Conservation (phyloP, 2,329 filamentous ascomycete species). For the Thielaviopsis populi region DNA sequence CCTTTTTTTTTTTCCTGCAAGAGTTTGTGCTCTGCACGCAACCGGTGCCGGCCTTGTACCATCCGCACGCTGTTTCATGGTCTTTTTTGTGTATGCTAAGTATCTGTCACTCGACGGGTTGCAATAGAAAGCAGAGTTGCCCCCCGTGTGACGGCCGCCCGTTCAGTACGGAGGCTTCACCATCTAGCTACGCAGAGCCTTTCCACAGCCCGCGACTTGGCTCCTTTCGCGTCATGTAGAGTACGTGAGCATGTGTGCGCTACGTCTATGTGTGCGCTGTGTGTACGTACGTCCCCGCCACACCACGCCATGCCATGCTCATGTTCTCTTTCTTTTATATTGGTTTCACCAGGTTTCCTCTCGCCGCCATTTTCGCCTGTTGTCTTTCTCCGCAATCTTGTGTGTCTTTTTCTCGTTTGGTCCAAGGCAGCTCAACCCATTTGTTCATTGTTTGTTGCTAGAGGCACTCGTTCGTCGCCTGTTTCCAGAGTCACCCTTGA, state of each 20-base stretch:
- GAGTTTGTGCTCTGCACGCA: background rate
- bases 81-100: background rate
- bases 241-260: background rate
- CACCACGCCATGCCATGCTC: background rate
- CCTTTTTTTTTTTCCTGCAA: background rate
- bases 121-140: background rate
- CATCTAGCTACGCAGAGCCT: background rate
- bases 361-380: constrained; percentile 1
- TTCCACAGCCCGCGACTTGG: background rate
- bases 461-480: background rate
- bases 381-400: background rate
- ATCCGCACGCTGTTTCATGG: background rate
- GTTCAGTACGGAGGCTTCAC: background rate
- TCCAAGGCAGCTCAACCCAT: no score
- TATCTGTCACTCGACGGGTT: background rate
- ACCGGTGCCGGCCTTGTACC: background rate
- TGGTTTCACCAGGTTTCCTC: background rate
- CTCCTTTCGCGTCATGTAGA: background rate
- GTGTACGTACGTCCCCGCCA: no score
- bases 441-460: no score
- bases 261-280: background rate
- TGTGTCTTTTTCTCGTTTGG: background rate
- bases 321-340: background rate
- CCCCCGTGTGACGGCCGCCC: background rate
- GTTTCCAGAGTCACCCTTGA: background rate